Percentiles rank a stretch among this genome's conserved stretches.
phyloP scores from a whole-genome alignment of 2,329 filamentous ascomycete species.

The Exophiala spinifera region DNA sequence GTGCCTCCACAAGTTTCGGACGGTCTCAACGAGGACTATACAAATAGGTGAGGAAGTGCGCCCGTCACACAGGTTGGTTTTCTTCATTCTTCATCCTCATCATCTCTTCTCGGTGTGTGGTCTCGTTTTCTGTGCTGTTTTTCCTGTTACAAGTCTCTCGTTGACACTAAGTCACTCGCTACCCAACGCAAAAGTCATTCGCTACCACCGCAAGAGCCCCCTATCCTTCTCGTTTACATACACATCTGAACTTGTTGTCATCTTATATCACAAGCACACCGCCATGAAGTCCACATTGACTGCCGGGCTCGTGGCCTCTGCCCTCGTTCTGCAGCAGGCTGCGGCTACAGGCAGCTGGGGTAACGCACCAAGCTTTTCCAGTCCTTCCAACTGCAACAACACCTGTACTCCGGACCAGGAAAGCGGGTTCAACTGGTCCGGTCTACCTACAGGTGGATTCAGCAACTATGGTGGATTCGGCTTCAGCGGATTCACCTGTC shows the following conservation, averaged over 20 bases:
- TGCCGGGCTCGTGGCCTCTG: slow-evolving; percentile 43
- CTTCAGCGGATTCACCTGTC: slow-evolving; percentile 71
- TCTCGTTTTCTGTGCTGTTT: slow-evolving; percentile 39
- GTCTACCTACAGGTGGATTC: slow-evolving; percentile 61
- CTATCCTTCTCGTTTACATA: too few species aligned
- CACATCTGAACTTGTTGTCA: neutral
- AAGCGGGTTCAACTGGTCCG: slow-evolving; percentile 68
- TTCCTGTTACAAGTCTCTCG: slow-evolving; percentile 34
- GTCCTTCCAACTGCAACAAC: slow-evolving; percentile 72
- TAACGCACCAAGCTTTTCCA: slow-evolving; percentile 57
- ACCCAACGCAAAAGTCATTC: slow-evolving; percentile 10
- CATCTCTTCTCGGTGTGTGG: slow-evolving; percentile 27
- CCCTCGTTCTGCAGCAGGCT: slow-evolving; percentile 47
- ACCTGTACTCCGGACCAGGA: slow-evolving; percentile 69
- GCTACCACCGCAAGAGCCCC: slow-evolving; percentile 2
- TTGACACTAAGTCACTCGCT: slow-evolving; percentile 3
- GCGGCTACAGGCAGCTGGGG: slow-evolving; percentile 46
- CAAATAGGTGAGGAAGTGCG: neutral
- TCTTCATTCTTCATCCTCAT: neutral
- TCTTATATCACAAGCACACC: neutral
- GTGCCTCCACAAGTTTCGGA: neutral
- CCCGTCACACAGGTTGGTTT: neutral
- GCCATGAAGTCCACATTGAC: slow-evolving; percentile 28
- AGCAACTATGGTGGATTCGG: slow-evolving; percentile 66
- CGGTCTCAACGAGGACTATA: neutral